These are phyloP conservation scores for Kalmusia sp. DNA, from an alignment of 2,329 filamentous ascomycete genomes.

Conservation along the genomic window DNA sequence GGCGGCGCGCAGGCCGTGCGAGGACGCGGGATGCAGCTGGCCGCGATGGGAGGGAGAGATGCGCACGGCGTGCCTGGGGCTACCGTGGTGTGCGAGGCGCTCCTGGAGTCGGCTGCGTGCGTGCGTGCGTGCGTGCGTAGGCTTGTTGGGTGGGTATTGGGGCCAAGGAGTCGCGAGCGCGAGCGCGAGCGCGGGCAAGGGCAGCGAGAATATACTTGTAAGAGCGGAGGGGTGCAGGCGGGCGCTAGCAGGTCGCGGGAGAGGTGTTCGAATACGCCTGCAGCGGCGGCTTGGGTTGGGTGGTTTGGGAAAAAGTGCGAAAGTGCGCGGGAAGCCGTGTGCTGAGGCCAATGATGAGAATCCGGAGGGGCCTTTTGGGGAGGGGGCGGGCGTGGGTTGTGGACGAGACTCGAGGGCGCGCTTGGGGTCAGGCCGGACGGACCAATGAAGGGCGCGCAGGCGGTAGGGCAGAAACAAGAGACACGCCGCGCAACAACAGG, in stretches of 20 bases:
- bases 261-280: constrained; percentile 33
- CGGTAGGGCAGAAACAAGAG: constrained; percentile 20
- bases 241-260: constrained; percentile 32
- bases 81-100: constrained; percentile 13
- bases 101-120: no score
- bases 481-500: constrained; percentile 11
- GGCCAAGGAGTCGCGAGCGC: constrained; percentile 10
- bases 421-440: neutral
- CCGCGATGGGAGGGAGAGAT: constrained; percentile 3
- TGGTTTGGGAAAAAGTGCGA: constrained; percentile 18
- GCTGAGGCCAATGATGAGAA: constrained; percentile 36
- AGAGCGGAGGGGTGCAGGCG: constrained; percentile 16
- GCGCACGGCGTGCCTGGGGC: constrained; percentile 9
- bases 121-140: neutral
- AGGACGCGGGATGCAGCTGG: constrained; percentile 20
- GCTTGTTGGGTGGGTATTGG: constrained; percentile 15
- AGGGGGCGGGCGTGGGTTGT: no score
- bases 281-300: constrained; percentile 29
- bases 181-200: constrained; percentile 13
- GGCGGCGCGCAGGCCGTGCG: constrained; percentile 19
- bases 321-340: constrained; percentile 24
- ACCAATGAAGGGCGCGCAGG: constrained; percentile 1
- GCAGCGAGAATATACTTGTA: constrained; percentile 9
- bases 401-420: constrained; percentile 26
- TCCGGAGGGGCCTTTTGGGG: constrained; percentile 31